phyloP scores from a whole-genome alignment of 2,329 filamentous ascomycete species.

The Dothideomycetes sp. region DNA sequence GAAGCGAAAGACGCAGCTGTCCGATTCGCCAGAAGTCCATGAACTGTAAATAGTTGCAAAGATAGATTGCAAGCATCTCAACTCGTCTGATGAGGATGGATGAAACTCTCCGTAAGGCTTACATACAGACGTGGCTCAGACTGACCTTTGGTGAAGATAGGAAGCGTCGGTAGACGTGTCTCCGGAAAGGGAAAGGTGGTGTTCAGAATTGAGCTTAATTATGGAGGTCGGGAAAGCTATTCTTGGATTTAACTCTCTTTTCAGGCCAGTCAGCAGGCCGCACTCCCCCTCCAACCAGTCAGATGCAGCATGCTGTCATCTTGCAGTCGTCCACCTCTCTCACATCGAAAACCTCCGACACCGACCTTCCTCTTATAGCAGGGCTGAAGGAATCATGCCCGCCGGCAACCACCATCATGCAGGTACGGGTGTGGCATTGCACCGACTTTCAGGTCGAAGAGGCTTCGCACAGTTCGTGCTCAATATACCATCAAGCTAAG shows the following conservation, averaged over 20 bases:
- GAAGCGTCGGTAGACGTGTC: not conserved
- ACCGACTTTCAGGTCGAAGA: no score
- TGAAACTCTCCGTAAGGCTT: no score
- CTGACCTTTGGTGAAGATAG: not conserved
- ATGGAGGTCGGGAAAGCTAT: not conserved
- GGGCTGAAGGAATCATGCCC: not conserved
- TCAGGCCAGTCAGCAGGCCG: not conserved
- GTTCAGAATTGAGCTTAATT: not conserved
- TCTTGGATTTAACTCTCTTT: not conserved
- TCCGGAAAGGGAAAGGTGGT: not conserved
- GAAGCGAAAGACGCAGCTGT: no score
- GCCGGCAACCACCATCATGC: not conserved
- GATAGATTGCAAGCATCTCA: no score
- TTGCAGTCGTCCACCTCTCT: not conserved
- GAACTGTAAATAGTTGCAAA: no score
- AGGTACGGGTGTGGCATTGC: not conserved
- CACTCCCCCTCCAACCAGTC: no score
- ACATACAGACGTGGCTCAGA: no score
- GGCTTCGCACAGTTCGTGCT: not conserved
- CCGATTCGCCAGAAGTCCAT: no score
- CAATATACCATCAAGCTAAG: not conserved
- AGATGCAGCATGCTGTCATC: no score
- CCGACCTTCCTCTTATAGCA: not conserved
- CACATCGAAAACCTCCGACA: not conserved
- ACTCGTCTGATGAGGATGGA: no score